Evolutionary conservation across 2,329 filamentous ascomycete species (phyloP).

Genomic region (Acrocalymma vagum): DNA sequence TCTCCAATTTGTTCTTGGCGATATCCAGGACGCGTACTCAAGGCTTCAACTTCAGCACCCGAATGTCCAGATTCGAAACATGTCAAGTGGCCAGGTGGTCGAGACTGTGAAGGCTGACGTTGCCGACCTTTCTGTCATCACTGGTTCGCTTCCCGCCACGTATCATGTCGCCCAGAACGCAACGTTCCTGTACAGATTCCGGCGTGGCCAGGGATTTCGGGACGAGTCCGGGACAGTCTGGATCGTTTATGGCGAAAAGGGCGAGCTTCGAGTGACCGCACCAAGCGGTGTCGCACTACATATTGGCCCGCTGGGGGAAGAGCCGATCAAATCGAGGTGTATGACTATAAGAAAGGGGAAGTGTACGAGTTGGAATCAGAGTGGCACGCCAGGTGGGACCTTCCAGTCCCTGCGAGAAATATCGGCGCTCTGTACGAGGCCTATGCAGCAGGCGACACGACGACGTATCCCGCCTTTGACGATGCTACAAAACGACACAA

Average conservation of each 20-base stretch:
- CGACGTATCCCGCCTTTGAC: too few species aligned
- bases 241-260: slow-evolving; percentile 25
- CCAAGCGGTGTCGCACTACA: too few species aligned
- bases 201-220: slow-evolving; percentile 23
- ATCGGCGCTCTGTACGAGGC: too few species aligned
- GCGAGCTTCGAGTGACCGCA: slow-evolving; percentile 21
- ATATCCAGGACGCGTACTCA: slow-evolving; percentile 14
- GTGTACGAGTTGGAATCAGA: too few species aligned
- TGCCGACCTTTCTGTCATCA: slow-evolving; percentile 54
- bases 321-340: too few species aligned
- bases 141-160: slow-evolving; percentile 36
- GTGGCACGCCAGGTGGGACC: too few species aligned
- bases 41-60: slow-evolving; percentile 28
- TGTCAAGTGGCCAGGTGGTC: slow-evolving; percentile 6
- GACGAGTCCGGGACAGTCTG: slow-evolving; percentile 18
- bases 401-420: too few species aligned
- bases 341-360: too few species aligned
- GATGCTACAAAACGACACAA: too few species aligned
- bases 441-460: too few species aligned
- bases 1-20: slow-evolving; percentile 26
- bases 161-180: slow-evolving; percentile 15
- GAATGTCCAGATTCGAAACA: slow-evolving; percentile 11
- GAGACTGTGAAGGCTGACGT: slow-evolving; percentile 45
- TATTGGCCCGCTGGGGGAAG: too few species aligned
- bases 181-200: slow-evolving; percentile 16